These are phyloP conservation scores for Puccinellia tenuiflora DNA, from an alignment of 176 grass and related monocot species.

Conservation along the genomic window DNA sequence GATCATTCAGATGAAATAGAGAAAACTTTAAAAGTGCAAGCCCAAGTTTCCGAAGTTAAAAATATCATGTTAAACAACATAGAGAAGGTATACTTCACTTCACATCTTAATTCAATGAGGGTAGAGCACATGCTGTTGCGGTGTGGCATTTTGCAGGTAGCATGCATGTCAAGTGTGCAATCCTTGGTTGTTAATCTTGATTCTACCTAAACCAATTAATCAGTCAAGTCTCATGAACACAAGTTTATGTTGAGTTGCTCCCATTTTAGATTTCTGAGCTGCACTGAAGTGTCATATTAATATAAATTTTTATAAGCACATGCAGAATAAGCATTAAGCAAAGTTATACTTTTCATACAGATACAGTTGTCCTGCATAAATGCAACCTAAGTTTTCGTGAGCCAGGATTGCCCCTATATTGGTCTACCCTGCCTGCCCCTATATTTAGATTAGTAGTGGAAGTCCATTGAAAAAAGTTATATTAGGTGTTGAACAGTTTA, in stretches of 20 bases:
- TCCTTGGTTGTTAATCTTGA: not conserved
- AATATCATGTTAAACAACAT: conserved; percentile 93
- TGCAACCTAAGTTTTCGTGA: not conserved
- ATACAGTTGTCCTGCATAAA: no score
- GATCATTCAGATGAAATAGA: conserved; percentile 93
- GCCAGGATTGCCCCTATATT: not conserved
- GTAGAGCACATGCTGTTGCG: not conserved
- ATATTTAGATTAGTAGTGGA: not conserved
- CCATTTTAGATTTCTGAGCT: not conserved
- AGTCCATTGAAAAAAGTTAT: not conserved
- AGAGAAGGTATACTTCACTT: conserved; percentile 59
- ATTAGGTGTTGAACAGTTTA: not conserved
- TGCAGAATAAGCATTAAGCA: not conserved
- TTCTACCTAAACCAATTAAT: not conserved
- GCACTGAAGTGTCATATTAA: not conserved
- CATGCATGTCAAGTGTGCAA: not conserved
- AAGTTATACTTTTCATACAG: not conserved
- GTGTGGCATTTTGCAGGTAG: not conserved
- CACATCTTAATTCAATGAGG: not conserved
- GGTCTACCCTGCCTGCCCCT: not conserved
- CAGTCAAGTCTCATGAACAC: not conserved
- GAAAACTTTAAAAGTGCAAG: conserved; percentile 80
- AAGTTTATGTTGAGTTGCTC: not conserved
- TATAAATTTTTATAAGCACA: not conserved
- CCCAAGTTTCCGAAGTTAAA: conserved; percentile 97